Conservation (phyloP, 257 asterid genomes). For the Solanum rostratum region DNA sequence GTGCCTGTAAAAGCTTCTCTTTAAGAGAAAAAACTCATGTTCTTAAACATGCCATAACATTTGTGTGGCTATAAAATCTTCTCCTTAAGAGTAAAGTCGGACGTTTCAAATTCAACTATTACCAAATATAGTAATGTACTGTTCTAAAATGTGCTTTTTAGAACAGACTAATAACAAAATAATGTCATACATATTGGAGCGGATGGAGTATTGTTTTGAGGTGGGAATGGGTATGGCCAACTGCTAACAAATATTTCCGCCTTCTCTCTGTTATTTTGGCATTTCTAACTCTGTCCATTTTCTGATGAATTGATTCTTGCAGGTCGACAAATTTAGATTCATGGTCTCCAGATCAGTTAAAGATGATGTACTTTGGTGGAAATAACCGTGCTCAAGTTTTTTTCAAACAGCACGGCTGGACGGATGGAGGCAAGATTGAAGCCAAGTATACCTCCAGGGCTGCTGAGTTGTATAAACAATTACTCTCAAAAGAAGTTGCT, state of each 20-base stretch:
- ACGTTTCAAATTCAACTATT: neutral
- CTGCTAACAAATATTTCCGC: neutral
- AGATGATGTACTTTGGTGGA: slow-evolving; percentile 91
- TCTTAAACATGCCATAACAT: neutral
- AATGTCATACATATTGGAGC: neutral
- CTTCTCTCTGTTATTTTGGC: neutral
- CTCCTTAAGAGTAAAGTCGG: neutral
- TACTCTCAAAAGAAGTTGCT: slow-evolving; percentile 90
- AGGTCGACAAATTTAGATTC: slow-evolving; percentile 96
- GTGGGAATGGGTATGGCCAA: neutral
- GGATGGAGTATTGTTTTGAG: neutral
- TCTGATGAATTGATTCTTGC: neutral
- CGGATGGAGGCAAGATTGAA: slow-evolving; percentile 92
- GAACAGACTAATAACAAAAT: neutral
- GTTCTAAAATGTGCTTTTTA: neutral
- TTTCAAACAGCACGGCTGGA: slow-evolving; percentile 98
- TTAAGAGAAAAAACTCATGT: neutral
- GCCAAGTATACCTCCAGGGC: slow-evolving; percentile 97
- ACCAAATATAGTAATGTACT: neutral
- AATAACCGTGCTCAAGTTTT: slow-evolving; percentile 93
- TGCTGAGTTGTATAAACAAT: slow-evolving; percentile 81
- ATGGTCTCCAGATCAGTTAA: slow-evolving; percentile 92
- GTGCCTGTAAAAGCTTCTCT: neutral
- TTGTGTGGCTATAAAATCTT: neutral
- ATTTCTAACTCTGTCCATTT: neutral